A percentile compares a stretch with the other conserved stretches of the same genome.
These are phyloP conservation scores for Choiromyces venosus DNA, from an alignment of 495 filamentous ascomycete genomes.

Conservation along the genomic window DNA sequence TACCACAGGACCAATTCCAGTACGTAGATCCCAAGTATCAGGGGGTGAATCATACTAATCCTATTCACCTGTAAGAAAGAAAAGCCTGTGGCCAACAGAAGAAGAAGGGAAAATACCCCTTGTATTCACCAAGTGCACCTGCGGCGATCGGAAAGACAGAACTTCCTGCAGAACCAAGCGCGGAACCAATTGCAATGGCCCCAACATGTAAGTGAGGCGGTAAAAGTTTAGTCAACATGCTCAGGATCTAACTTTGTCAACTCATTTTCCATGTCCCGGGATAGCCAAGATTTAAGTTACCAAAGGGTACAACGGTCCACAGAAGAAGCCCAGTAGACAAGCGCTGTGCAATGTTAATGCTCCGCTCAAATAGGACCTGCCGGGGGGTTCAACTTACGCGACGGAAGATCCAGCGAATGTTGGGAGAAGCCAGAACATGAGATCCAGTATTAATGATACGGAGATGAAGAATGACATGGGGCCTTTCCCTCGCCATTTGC, in stretches of 20 bases:
- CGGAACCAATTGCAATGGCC: neutral
- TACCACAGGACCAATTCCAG: neutral
- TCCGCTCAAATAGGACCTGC: neutral
- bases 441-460: neutral
- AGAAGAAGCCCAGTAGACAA: neutral
- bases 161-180: neutral
- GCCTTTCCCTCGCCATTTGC: neutral
- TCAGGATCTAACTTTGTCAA: neutral
- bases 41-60: neutral
- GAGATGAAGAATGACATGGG: neutral
- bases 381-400: neutral
- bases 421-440: neutral
- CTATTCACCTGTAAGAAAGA: neutral
- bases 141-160: neutral
- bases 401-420: neutral
- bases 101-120: neutral
- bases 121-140: neutral
- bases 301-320: neutral
- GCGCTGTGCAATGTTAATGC: neutral
- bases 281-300: neutral
- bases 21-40: neutral
- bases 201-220: neutral
- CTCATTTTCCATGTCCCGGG: neutral
- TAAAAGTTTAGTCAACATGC: neutral
- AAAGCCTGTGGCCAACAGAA: neutral